Conservation (phyloP, 441 rosid genomes). For the Dalechampia spathulata region DNA sequence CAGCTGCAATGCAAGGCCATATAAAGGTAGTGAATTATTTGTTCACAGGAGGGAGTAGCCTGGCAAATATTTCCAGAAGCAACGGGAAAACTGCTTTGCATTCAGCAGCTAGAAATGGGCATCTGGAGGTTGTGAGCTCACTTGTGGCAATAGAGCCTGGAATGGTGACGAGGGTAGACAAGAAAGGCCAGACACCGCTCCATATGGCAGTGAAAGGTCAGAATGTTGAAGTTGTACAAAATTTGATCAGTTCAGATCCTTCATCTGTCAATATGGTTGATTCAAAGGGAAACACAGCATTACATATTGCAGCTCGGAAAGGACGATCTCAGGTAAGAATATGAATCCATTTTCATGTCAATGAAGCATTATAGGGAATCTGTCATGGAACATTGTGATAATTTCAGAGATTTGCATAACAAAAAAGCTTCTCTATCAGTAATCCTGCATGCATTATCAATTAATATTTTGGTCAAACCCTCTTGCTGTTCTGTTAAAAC, state of each 20-base stretch:
- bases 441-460: too few species aligned
- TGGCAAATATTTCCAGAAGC: constrained; percentile 71
- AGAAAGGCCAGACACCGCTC: constrained; percentile 92
- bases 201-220: constrained; percentile 97
- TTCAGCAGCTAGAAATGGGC: constrained; percentile 91
- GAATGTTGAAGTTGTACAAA: constrained; percentile 54
- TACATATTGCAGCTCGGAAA: constrained; percentile 81
- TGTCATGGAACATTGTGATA: not conserved
- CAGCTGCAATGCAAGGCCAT: constrained; percentile 89
- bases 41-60: constrained; percentile 56
- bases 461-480: not conserved
- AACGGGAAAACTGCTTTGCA: constrained; percentile 87
- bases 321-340: constrained; percentile 69
- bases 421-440: not conserved
- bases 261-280: constrained; percentile 61
- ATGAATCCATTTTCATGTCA: too few species aligned
- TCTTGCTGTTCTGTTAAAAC: too few species aligned
- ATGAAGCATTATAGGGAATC: too few species aligned
- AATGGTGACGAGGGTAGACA: constrained; percentile 54
- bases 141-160: constrained; percentile 54
- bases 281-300: constrained; percentile 67
- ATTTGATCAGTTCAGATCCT: constrained; percentile 56
- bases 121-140: constrained; percentile 54
- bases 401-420: not conserved
- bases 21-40: constrained; percentile 52